Percentiles rank a stretch among this genome's conserved stretches.
Conservation (phyloP, 768 basidiomycete genomes). For the Podaxis sp. region DNA sequence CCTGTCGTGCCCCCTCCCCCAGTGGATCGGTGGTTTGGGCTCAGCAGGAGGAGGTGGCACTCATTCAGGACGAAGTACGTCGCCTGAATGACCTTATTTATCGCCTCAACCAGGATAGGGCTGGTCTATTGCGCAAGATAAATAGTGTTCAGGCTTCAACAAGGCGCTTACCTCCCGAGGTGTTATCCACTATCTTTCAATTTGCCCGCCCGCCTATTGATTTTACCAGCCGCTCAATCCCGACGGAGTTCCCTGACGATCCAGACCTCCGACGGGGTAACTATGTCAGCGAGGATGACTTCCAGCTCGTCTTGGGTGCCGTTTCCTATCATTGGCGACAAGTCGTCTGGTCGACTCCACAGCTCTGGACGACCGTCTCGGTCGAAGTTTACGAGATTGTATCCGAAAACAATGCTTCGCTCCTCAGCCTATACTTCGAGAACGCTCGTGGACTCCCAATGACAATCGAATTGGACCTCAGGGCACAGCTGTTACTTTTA, state of each 20-base stretch:
- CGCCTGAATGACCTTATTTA: not conserved
- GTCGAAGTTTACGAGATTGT: not conserved
- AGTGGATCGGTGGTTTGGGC: not conserved
- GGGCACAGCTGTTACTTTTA: not conserved
- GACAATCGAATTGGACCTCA: not conserved
- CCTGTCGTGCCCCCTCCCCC: not conserved
- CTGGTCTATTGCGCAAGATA: not conserved
- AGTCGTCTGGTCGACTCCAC: constrained; percentile 2
- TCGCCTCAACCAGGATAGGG: not conserved
- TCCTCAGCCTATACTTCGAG: not conserved
- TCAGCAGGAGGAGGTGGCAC: not conserved
- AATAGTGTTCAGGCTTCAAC: not conserved
- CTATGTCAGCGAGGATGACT: not conserved
- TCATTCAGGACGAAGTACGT: not conserved
- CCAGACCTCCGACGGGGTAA: not conserved
- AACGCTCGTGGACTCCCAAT: constrained; percentile 5
- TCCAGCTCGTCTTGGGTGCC: constrained; percentile 1
- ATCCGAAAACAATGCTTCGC: not conserved
- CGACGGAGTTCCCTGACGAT: no score
- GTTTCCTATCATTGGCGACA: constrained; percentile 2
- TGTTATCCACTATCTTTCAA: constrained; percentile 10
- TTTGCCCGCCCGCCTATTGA: not conserved
- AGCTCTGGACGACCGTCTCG: constrained; percentile 4
- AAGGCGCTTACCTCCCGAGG: not conserved
- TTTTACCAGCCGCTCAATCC: not conserved